Percentiles rank a stretch among this genome's conserved stretches.
Evolutionary conservation across 2,329 filamentous ascomycete species (phyloP).

Genomic region (Aspergillus sp.): DNA sequence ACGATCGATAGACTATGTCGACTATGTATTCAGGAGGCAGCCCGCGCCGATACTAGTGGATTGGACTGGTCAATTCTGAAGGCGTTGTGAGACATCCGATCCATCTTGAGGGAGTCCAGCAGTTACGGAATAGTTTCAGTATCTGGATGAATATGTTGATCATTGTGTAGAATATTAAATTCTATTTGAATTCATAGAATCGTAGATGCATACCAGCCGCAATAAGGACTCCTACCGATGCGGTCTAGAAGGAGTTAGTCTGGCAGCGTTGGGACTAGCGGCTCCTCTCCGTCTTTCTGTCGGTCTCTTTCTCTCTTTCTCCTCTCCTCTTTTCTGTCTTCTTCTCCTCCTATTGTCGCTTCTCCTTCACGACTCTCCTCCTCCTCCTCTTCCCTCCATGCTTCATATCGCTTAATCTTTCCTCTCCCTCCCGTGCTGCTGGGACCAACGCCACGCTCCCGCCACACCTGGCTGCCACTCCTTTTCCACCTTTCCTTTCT

Average conservation of each 20-base stretch:
- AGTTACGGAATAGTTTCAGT: too few relatives aligned
- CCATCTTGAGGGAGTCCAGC: neutral
- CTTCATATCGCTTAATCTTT: conserved; percentile 1
- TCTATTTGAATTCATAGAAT: too few relatives aligned
- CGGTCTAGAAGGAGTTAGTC: neutral
- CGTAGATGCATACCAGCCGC: neutral
- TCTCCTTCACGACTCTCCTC: neutral
- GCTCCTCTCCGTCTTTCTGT: conserved; percentile 7
- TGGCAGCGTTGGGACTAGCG: conserved; percentile 1
- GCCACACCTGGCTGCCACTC: conserved; percentile 8
- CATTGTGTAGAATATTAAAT: too few relatives aligned
- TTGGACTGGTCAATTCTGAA: too few relatives aligned
- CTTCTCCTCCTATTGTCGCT: neutral
- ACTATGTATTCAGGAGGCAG: too few relatives aligned
- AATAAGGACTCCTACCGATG: neutral
- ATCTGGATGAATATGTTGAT: too few relatives aligned
- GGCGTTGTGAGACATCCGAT: neutral
- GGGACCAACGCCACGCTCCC: conserved; percentile 5
- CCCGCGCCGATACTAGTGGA: too few relatives aligned
- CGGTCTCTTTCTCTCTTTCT: conserved; percentile 10
- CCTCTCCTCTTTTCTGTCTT: conserved; percentile 5
- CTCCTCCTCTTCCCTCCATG: conserved; percentile 7
- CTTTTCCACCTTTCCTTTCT: conserved; percentile 7
- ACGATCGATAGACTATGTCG: too few relatives aligned
- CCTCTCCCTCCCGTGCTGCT: conserved; percentile 1